Evolutionary conservation across 371 early-diverging fungal species (phyloP), one percentile per base, ranked within the genome.

Genomic region (Syncephalastrum racemosum): DNA sequence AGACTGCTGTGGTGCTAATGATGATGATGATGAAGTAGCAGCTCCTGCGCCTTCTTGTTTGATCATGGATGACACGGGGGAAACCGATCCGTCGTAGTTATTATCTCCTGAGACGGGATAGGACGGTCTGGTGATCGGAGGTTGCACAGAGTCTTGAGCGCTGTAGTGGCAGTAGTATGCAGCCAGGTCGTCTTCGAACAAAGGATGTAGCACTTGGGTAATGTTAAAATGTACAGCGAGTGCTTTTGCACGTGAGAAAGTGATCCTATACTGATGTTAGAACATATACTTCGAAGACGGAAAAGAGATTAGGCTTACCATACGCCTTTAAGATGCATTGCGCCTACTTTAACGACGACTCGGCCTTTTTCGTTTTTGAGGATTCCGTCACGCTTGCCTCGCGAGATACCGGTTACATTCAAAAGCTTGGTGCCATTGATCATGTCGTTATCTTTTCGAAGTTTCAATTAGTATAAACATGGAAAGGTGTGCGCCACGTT

Each of bases 251-350:
- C 88, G 77, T 8, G 75, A 80, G 57, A 87, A 77, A 6, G 83
- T 78, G 54, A 87, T 87, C 79, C 79, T 78, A 43, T 4, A 39
- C 27, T 44, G 36, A 41, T 7, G 56, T 5, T 15, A 77, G 77
- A 43, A 22, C 2, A 16, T 19, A 41, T n/a, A 77, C 75, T 81
- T 84, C 66, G 63, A 63, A 51, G 4, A 16, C 46, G 48, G 4
- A 44, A 50, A 44, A 23, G 14, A 45, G n/a, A 52, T 50, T 14
- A 18, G 24, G 62, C 72, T 64, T 70, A 76, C 90, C 90, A 90
- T 42, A 90, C 90, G 14, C 90, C 90, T 64, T 90, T 90, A 40
- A 90, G 75, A 59, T 86, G 84, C 89, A 90, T 89, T 2, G 89
- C 82, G 23, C 90, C 90, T 0, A 83, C 85, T 61, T 90, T 90